These are phyloP conservation scores for Botryotinia convoluta DNA, from an alignment of 2,329 filamentous ascomycete genomes.

Conservation along the genomic window DNA sequence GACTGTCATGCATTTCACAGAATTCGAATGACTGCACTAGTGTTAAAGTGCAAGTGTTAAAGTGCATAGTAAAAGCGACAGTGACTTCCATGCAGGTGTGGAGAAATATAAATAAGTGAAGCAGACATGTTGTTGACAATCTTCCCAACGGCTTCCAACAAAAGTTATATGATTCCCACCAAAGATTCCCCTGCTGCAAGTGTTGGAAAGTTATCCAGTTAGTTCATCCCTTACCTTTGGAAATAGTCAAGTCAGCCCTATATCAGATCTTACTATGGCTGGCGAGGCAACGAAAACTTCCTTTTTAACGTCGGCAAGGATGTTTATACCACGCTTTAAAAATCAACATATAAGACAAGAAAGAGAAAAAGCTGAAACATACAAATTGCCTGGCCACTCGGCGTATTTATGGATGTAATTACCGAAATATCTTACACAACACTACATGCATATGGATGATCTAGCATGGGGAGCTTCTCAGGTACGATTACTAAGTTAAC, in stretches of 20 bases:
- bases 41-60: background rate
- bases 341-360: background rate
- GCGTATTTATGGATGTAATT: background rate
- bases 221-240: background rate
- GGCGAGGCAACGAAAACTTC: background rate
- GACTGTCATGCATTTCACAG: background rate
- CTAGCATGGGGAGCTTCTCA: background rate
- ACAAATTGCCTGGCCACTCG: background rate
- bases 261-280: background rate
- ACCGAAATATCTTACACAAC: background rate
- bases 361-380: background rate
- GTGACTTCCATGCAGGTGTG: background rate
- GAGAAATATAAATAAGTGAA: background rate
- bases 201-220: background rate
- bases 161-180: background rate
- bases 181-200: background rate
- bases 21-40: background rate
- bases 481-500: background rate
- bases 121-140: background rate
- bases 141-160: background rate
- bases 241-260: background rate
- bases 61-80: background rate
- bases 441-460: background rate
- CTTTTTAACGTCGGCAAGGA: background rate
- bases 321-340: background rate